These are phyloP conservation scores for Botrytis byssoidea DNA, from an alignment of 2,329 filamentous ascomycete species.

Conservation along the genomic window DNA sequence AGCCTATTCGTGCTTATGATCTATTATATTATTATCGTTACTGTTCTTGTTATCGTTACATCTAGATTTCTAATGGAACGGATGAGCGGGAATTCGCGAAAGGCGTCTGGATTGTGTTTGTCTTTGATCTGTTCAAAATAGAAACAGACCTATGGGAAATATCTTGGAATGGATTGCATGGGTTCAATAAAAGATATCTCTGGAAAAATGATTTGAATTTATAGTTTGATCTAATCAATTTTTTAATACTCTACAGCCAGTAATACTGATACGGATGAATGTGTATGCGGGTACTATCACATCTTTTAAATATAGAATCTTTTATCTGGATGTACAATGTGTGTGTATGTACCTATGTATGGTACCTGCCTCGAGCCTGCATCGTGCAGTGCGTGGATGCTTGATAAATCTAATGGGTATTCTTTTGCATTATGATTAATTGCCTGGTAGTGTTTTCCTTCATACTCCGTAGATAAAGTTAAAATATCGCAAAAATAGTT, in stretches of 20 bases:
- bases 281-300: neutral
- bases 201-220: neutral
- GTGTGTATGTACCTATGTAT: neutral
- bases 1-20: neutral
- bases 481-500: neutral
- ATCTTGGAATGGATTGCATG: neutral
- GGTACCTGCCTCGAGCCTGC: neutral
- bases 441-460: neutral
- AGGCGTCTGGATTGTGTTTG: neutral
- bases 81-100: neutral
- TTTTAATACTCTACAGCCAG: neutral
- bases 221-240: neutral
- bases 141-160: neutral
- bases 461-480: neutral
- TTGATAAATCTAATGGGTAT: neutral
- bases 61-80: neutral
- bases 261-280: neutral
- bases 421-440: neutral
- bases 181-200: neutral
- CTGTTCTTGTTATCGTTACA: neutral
- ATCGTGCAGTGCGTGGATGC: neutral
- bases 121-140: neutral
- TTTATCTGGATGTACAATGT: neutral
- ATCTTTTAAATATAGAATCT: conserved; percentile 9
- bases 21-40: neutral